Evolutionary conservation across 2,329 filamentous ascomycete genomes (phyloP).

Genomic region (Lecanicillium sp.): DNA sequence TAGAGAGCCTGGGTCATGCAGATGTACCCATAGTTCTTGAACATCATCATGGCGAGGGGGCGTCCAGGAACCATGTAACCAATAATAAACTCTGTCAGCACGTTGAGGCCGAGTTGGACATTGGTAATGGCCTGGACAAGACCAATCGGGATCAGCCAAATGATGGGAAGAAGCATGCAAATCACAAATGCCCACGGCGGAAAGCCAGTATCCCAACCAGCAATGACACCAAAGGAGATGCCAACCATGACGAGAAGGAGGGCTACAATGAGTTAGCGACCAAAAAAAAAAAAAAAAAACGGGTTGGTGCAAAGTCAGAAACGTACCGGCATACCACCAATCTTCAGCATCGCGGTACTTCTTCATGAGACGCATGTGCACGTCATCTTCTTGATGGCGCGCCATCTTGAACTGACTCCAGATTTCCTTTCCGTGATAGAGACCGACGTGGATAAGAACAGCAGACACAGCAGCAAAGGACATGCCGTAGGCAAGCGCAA

Average conservation of each 20-base stretch:
- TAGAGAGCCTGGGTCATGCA: slow-evolving; percentile 58
- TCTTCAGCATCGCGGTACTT: slow-evolving; percentile 51
- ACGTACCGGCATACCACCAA: slow-evolving; percentile 49
- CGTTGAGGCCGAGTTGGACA: slow-evolving; percentile 58
- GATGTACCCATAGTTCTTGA: slow-evolving; percentile 66
- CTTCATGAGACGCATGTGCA: slow-evolving; percentile 54
- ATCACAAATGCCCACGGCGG: slow-evolving; percentile 51
- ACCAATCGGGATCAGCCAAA: slow-evolving; percentile 54
- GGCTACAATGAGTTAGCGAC: slow-evolving; percentile 16
- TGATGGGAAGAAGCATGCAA: slow-evolving; percentile 46
- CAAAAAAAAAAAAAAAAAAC: no score
- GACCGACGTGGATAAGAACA: slow-evolving; percentile 45
- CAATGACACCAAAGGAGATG: slow-evolving; percentile 45
- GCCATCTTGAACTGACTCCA: slow-evolving; percentile 46
- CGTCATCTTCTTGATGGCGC: slow-evolving; percentile 47
- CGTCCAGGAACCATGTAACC: slow-evolving; percentile 66
- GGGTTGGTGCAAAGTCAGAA: slow-evolving; percentile 18
- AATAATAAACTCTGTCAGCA: slow-evolving; percentile 64
- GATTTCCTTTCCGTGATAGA: slow-evolving; percentile 49
- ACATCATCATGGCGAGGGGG: slow-evolving; percentile 69
- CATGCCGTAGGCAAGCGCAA: slow-evolving; percentile 50
- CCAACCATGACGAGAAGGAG: slow-evolving; percentile 45
- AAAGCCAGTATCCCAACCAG: slow-evolving; percentile 47
- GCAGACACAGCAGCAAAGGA: slow-evolving; percentile 60
- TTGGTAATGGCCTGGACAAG: slow-evolving; percentile 55